Evolutionary conservation across 2,329 filamentous ascomycete species (phyloP).

Genomic region (Colletotrichum sojae): DNA sequence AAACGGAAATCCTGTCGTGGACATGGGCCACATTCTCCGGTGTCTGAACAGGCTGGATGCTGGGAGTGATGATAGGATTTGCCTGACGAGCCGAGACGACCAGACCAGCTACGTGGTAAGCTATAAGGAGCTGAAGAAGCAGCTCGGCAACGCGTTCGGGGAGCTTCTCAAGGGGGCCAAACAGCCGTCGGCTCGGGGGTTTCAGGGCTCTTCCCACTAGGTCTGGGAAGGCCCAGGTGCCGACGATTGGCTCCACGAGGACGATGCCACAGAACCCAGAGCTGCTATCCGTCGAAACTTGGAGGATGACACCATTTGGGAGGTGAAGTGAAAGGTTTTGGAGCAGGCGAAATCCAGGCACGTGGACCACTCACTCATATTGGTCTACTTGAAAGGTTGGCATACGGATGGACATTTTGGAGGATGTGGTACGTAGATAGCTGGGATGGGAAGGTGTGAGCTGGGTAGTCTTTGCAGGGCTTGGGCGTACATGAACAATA

Average conservation of each 20-base stretch:
- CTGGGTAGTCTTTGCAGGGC: constrained; percentile 1
- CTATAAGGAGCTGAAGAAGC: constrained; percentile 88
- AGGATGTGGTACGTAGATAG: not conserved
- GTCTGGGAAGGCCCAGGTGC: constrained; percentile 9
- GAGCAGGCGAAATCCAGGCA: not conserved
- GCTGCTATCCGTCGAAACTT: not conserved
- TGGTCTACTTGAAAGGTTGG: constrained; percentile 23
- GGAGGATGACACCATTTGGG: not conserved
- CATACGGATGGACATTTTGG: constrained; percentile 6
- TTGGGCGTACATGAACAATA: constrained; percentile 4
- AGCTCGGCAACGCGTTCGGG: constrained; percentile 69
- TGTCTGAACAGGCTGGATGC: constrained; percentile 95
- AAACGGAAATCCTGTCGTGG: constrained; percentile 84
- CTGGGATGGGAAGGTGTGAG: not conserved
- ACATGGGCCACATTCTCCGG: constrained; percentile 88
- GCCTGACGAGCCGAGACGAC: constrained; percentile 89
- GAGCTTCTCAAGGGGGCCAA: constrained; percentile 68
- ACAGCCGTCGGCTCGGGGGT: constrained; percentile 48
- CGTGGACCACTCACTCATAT: not conserved
- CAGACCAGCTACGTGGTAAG: constrained; percentile 90
- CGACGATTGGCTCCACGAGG: not conserved
- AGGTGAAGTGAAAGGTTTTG: not conserved
- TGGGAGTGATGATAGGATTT: constrained; percentile 87
- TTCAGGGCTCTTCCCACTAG: constrained; percentile 48
- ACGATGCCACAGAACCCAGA: not conserved